phyloP scores from a whole-genome alignment of 1,284 basidiomycete species.

The Ceratobasidium sp. region DNA sequence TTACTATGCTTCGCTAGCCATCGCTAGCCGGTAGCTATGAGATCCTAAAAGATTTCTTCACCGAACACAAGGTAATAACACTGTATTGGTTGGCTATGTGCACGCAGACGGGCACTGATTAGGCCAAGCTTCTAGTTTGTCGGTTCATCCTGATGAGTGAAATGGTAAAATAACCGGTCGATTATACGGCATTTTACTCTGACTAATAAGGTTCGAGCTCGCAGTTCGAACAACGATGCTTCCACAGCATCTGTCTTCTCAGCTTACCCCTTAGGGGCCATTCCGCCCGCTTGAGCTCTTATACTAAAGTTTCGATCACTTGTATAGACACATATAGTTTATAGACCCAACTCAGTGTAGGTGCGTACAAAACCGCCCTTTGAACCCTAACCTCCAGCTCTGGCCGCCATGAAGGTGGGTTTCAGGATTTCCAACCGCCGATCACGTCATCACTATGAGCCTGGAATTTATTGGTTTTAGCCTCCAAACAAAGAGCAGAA shows the following conservation, averaged over 20 bases:
- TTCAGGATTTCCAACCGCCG: conserved; percentile 19
- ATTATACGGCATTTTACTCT: not conserved
- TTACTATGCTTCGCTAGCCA: not conserved
- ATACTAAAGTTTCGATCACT: not conserved
- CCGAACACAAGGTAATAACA: not conserved
- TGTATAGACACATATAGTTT: not conserved
- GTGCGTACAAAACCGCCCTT: not conserved
- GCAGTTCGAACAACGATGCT: conserved; percentile 17
- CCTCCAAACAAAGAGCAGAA: conserved; percentile 28
- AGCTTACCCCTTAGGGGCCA: not conserved
- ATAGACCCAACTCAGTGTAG: not conserved
- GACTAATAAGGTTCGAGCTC: conserved; percentile 10
- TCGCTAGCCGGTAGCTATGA: not conserved
- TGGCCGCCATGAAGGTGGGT: no score
- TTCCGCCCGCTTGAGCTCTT: conserved; percentile 6
- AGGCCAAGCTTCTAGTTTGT: no score
- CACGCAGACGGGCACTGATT: not conserved
- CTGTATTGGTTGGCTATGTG: not conserved
- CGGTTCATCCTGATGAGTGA: no score
- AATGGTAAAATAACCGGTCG: not conserved
- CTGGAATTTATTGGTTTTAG: conserved; percentile 15
- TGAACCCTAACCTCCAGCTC: not conserved
- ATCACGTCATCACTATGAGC: conserved; percentile 14
- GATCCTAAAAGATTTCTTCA: not conserved
- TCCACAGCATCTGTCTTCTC: not conserved